Evolutionary conservation across 768 basidiomycete species (phyloP).

Genomic region (Trametes gibbosa): DNA sequence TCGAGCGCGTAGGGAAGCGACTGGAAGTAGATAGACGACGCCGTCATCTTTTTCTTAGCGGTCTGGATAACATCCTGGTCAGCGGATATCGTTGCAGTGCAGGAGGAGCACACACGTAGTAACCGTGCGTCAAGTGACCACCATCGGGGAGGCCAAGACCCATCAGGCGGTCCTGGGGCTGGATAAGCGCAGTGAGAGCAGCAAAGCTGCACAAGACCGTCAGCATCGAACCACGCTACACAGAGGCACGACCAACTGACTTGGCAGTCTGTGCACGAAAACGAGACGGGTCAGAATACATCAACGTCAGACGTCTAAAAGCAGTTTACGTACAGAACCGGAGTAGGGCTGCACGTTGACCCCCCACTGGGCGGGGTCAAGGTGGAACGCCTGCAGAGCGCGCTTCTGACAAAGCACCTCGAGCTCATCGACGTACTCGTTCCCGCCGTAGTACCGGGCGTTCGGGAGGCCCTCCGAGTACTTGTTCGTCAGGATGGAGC

Average conservation of each 20-base stretch:
- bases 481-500: constrained; percentile 98
- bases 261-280: constrained; percentile 73
- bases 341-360: constrained; percentile 99
- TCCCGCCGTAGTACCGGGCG: constrained; percentile 96
- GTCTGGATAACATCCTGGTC: constrained; percentile 47
- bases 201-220: constrained; percentile 68
- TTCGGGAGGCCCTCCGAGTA: constrained; percentile 99
- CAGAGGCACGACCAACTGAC: constrained; percentile 39
- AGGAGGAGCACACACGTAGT: constrained; percentile 63
- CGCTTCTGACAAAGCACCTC: constrained; percentile 94
- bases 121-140: constrained; percentile 95
- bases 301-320: background rate
- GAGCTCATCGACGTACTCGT: constrained; percentile 97
- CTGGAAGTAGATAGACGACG: constrained; percentile 99
- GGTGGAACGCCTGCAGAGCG: constrained; percentile 93
- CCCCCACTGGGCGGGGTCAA: constrained; percentile 91
- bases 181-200: constrained; percentile 90
- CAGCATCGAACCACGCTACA: constrained; percentile 1
- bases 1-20: constrained; percentile 91
- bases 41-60: constrained; percentile 99
- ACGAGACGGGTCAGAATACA: constrained; percentile 2
- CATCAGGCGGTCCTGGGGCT: constrained; percentile 98
- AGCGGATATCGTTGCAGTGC: background rate
- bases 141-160: constrained; percentile 97
- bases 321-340: constrained; percentile 60